Evolutionary conservation across 192 early-diverging fungal genomes (phyloP), one percentile per base, ranked within the genome.

Genomic region (Coemansia sp.): DNA sequence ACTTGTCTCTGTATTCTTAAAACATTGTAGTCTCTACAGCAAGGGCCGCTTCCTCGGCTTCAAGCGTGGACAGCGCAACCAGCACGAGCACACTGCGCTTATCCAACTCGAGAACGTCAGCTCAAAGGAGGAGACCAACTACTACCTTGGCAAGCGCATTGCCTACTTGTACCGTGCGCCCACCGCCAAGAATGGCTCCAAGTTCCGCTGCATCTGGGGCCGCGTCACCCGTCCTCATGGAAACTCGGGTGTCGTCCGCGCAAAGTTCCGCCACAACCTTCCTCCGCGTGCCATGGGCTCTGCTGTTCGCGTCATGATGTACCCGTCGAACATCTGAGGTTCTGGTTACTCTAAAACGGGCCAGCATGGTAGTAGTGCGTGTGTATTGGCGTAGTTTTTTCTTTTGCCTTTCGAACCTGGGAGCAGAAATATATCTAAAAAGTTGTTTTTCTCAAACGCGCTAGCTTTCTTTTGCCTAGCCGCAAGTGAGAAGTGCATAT

Each of bases 141-240:
- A 96, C 89, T 99, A 99, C 90, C 91, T 94, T 67, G 98, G 98
- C 72, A 99, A 98, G 90, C 94, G 94, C 80, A 87, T 99, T 71
- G 95, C 96, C 63, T 98, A 93, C 84, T 92, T 98, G 73, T 99
- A 98, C 93, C 90, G 90, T 67, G 95, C 95, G 63, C 89, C 95
- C 83, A 86, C 90, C 59, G 87, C 84, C 69, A 87, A 90, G 74
- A 92, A 96, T 85, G 96, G 96, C 76, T 90, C 90, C 84, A 89
- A 92, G 78, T 88, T 99, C 86, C 91, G 96, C 75, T 93, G 94
- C 78, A 96, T 98, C 87, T 99, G 96, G 98, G 97, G 98, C 65
- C 90, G 93, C 63, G 83, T 99, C 82, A 90, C 95, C 82, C 90
- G 96, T 71, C 66, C 94, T 69, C 98, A 99, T 85, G 98, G 96